Conservation (phyloP, 306 rosid genomes). For the Acmispon strigosus region DNA sequence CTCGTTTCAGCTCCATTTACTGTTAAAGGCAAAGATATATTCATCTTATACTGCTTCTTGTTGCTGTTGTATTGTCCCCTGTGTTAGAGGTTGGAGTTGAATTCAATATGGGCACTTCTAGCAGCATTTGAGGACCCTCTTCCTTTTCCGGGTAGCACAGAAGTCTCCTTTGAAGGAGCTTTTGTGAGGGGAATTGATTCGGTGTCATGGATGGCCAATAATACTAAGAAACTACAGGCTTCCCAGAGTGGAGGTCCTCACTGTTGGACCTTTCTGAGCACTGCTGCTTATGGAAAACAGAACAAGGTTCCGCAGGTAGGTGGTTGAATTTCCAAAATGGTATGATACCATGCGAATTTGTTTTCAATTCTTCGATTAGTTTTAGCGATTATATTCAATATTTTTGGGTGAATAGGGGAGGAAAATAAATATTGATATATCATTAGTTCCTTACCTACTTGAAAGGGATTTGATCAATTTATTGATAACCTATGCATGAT, state of each 20-base stretch:
- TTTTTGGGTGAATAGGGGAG: background rate
- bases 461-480: slow-evolving; percentile 3
- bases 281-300: slow-evolving; percentile 72
- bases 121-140: slow-evolving; percentile 93
- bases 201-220: slow-evolving; percentile 91
- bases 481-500: background rate
- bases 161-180: slow-evolving; percentile 88
- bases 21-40: background rate
- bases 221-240: slow-evolving; percentile 54
- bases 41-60: slow-evolving; percentile 12
- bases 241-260: slow-evolving; percentile 55
- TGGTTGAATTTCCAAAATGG: slow-evolving; percentile 5
- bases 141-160: slow-evolving; percentile 36
- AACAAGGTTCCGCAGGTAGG: slow-evolving; percentile 94
- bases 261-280: slow-evolving; percentile 93
- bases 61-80: slow-evolving; percentile 18
- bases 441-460: background rate
- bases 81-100: slow-evolving; percentile 77
- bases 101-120: slow-evolving; percentile 94
- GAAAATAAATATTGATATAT: background rate
- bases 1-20: background rate
- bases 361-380: background rate
- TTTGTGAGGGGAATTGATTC: slow-evolving; percentile 86
- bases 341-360: background rate
- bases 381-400: background rate